Evolutionary conservation across 306 rosid genomes (phyloP), one percentile per base, ranked within the genome.

Genomic region (Castanopsis chinensis): DNA sequence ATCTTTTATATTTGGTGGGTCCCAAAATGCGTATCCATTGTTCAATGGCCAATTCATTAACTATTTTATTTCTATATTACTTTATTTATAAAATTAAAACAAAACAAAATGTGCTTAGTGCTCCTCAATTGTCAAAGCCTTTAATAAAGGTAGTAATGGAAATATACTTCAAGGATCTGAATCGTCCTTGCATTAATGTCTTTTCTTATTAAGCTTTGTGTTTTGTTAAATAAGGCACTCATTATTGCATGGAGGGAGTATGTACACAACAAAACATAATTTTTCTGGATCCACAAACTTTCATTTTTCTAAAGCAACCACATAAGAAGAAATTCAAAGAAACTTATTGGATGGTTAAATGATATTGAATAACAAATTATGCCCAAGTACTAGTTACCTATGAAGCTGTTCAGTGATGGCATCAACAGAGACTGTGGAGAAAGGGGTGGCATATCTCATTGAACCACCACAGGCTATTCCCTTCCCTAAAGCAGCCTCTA

Each of bases 401-500:
- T 96, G 98, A 76, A 96, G 96, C 88, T 93, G 96, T 51, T 93
- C 92, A 3, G 93, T 87, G 76, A 96, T 90, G 81, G 79, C 98
- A 76, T 96, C 96, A 52, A 90, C 85, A 64, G 97, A 88, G 56
- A 80, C 91, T 78, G 99, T 83, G 76, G 99, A 91, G 85, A 91
- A 96, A 4, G 99, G 99, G 9, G 98, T 93, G 73, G 97, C 98
- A 32, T 90, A 82, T 78, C 73, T 90, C 90, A 86, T 18, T 53
- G 54, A 80, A 75, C 90, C 95, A 35, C 90, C 93, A 78, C 86
- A 73, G 72, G 99, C 98, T 69, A 96, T 90, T 41, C 99, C 99
- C 88, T 96, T 96, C 45, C 98, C 98, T 55, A 96, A 85, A 81
- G 98, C 99, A 70, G 99, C 94, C 79, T 96, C 99, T 32, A 96